Base-by-base conservation (phyloP, 2,329 filamentous ascomycete species). In the Phaeomoniella chlamydospora region DNA sequence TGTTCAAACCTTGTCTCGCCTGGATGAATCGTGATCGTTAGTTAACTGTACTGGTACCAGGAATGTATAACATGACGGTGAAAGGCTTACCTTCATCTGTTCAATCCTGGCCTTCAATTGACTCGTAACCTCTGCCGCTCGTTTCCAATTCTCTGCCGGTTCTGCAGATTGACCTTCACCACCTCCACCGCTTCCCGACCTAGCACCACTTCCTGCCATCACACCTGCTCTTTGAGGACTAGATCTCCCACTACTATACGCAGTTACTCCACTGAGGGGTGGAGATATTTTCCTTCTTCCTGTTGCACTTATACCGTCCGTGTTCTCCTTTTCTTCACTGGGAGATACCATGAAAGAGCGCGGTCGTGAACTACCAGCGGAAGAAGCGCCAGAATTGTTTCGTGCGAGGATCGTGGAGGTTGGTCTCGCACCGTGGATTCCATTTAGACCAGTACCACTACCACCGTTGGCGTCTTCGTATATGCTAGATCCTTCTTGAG, bases 21-120 rank as follows among this genome's bases (percentile, higher is more conserved):
- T 64, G 35, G 39, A 32, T n/a, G n/a, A n/a, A n/a, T n/a, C n/a
- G n/a, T n/a, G n/a, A n/a, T n/a, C n/a, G n/a, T n/a, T n/a, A 18
- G 18, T 33, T 4, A 31, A 14, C 22, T 18, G 32, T 44, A n/a
- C n/a, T 17, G 44, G 39, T 31, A 29, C 18, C n/a, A 26, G 16
- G 15, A 15, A 29, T 32, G 14, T n/a, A 14, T 32, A 26, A 36
- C 11, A 5, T 29, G 15, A 31, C n/a, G 29, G 22, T 26, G 19
- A 14, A 37, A 26, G 31, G 53, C 64, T 44, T 49, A 71, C 74
- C 70, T 96, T 98, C 90, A 98, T 98, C 67, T 90, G 82, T 65
- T 96, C 90, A 57, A 98, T 98, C 55, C 90, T 76, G 36, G 88
- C 86, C 65, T 96, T 98, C 51, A 98, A 59, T 56, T 94, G 90